A percentile compares a stretch with the other conserved stretches of the same genome.
phyloP scores from a whole-genome alignment of 2,329 filamentous ascomycete genomes.

The Cephalotrichum gorgonifer region DNA sequence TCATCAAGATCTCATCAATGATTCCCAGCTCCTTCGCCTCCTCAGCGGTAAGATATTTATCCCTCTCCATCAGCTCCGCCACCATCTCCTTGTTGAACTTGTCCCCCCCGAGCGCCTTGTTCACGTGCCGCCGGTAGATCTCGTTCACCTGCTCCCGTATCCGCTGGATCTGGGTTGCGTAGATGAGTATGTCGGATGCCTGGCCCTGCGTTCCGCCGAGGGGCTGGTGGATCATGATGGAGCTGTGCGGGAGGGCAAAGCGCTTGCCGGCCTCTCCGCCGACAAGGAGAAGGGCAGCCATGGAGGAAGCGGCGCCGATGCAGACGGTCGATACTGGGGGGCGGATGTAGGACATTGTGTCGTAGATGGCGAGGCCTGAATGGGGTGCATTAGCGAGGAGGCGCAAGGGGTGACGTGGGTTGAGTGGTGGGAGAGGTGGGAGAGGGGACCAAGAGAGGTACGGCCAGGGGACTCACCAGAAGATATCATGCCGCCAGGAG shows the following conservation, averaged over 20 bases:
- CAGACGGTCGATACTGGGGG: constrained; percentile 92
- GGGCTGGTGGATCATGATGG: constrained; percentile 96
- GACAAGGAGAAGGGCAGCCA: constrained; percentile 82
- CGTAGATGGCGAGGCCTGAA: constrained; percentile 75
- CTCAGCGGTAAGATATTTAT: constrained; percentile 83
- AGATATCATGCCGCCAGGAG: constrained; percentile 85
- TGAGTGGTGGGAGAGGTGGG: not conserved
- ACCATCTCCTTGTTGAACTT: constrained; percentile 67
- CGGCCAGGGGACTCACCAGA: constrained; percentile 27
- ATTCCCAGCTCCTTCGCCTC: constrained; percentile 87
- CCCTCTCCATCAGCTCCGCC: constrained; percentile 91
- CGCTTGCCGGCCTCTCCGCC: constrained; percentile 79
- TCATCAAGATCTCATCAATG: constrained; percentile 76
- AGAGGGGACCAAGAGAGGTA: not conserved
- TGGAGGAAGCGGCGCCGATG: constrained; percentile 86
- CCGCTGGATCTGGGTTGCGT: constrained; percentile 90
- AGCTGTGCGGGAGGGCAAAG: constrained; percentile 83
- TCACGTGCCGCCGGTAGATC: constrained; percentile 83
- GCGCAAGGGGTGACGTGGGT: not conserved
- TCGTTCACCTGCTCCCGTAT: constrained; percentile 77
- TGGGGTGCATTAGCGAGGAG: not conserved
- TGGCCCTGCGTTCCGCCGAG: constrained; percentile 60
- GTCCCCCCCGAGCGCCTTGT: constrained; percentile 61
- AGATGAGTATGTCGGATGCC: constrained; percentile 81
- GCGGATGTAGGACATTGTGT: constrained; percentile 96